phyloP scores from a whole-genome alignment of 1,284 basidiomycete species.

The Cryptococcus maquisensis region DNA sequence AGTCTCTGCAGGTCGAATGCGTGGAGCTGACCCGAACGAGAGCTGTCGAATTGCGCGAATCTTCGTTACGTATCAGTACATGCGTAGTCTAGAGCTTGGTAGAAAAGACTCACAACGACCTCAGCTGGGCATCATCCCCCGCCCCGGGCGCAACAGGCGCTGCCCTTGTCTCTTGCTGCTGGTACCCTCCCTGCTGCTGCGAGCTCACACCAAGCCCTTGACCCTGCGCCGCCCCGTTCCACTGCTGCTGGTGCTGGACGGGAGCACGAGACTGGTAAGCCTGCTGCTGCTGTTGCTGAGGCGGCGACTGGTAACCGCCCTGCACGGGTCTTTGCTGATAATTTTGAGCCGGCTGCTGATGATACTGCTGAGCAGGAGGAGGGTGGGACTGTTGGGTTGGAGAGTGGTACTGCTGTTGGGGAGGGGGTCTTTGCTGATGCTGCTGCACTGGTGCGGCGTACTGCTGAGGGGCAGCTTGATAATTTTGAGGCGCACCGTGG shows the following conservation, averaged over 20 bases:
- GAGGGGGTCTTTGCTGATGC: constrained; percentile 10
- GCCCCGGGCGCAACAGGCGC: constrained; percentile 6
- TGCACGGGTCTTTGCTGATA: background rate
- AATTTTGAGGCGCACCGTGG: background rate
- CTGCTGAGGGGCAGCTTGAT: constrained; percentile 10
- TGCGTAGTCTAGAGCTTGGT: background rate
- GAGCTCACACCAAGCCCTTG: background rate
- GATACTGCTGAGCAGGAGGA: constrained; percentile 3
- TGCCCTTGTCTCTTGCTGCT: constrained; percentile 6
- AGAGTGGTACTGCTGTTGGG: constrained; percentile 13
- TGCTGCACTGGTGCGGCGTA: constrained; percentile 3
- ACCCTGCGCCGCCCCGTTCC: background rate
- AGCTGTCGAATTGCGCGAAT: constrained; percentile 41
- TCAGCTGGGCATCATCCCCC: constrained; percentile 29
- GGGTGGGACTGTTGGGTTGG: constrained; percentile 10
- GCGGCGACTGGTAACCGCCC: background rate
- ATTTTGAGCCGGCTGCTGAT: constrained; percentile 9
- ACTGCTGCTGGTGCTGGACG: constrained; percentile 7
- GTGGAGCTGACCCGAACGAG: constrained; percentile 38
- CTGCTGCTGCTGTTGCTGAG: constrained; percentile 8
- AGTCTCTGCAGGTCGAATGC: constrained; percentile 40
- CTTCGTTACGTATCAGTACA: constrained; percentile 11
- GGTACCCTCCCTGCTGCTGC: constrained; percentile 14
- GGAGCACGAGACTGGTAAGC: background rate
- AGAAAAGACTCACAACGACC: constrained; percentile 25